Percentiles rank a stretch among this genome's conserved stretches.
Conservation (phyloP, 2,329 filamentous ascomycete genomes). For the Colletotrichum acutatum region DNA sequence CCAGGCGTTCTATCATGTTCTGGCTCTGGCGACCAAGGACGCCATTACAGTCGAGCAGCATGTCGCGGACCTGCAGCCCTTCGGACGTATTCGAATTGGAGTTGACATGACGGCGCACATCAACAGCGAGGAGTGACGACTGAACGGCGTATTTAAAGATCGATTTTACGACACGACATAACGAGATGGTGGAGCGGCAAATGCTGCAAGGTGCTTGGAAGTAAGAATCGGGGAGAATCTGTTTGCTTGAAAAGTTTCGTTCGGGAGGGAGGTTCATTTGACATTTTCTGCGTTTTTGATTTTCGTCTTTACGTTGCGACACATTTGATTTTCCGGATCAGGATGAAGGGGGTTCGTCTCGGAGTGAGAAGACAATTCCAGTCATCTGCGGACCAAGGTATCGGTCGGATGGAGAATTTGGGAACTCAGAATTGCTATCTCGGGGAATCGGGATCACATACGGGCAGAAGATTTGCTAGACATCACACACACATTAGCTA, state of each 20-base stretch:
- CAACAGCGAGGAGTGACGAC: neutral
- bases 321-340: neutral
- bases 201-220: slow-evolving; percentile 2
- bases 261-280: neutral
- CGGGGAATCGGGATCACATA: neutral
- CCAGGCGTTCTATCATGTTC: slow-evolving; percentile 80
- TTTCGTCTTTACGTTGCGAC: neutral
- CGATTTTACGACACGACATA: slow-evolving; percentile 1
- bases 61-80: slow-evolving; percentile 49
- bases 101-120: slow-evolving; percentile 21
- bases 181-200: neutral
- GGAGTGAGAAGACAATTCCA: neutral
- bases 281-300: slow-evolving; percentile 9
- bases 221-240: neutral
- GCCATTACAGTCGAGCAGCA: slow-evolving; percentile 72
- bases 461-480: slow-evolving; percentile 6
- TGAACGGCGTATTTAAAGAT: neutral
- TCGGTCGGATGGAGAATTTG: neutral
- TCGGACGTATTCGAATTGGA: slow-evolving; percentile 60
- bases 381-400: neutral
- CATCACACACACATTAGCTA: slow-evolving; percentile 30
- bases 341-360: neutral
- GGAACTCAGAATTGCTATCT: slow-evolving; percentile 16
- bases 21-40: slow-evolving; percentile 76
- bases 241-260: slow-evolving; percentile 1